Base-by-base conservation (phyloP, 805 yeast species). In the Kluyveromyces siamensis region DNA sequence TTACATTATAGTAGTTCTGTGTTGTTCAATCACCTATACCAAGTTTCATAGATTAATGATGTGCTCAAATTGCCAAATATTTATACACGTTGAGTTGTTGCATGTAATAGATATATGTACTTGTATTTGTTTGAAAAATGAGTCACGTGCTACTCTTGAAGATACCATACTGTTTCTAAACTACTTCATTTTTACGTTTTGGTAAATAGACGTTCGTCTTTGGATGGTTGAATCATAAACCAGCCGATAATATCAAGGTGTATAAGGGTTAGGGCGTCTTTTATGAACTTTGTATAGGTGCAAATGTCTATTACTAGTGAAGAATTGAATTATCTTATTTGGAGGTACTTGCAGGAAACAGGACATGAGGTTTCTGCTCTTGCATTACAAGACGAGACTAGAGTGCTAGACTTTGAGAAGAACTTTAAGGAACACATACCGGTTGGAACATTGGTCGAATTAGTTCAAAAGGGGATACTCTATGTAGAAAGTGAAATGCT, bases 311-410 rank as follows among this genome's bases (percentile, higher is more conserved):
- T 91, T 44, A 78, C 93, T 6, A 83, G 93, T 49, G 80, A 77
- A 49, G 95, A 89, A 66, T 76, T 91, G 48, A 93, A 91, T 71
- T 91, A 91, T 62, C 75, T 93, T 56, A 79, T 91, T 47, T 93
- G 96, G 96, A 71, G 97, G 52, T 93, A 91, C 61, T 73, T 89
- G 37, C 96, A 88, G 61, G 98, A 93, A 63, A 72, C 83, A 6
- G 95, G 95, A 2, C 72, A 63, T 38, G 90, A 86, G 46, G 73
- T 87, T 18, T 73, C 93, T 1, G 89, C 96, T 0, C 80, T 76
- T 58, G 95, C 96, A 0, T 67, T 93, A 27, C 87, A 84, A 53
- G 83, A 85, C 55, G 90, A 86, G 55, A 72, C 91, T 0, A 69
- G 75, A 18, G 82, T 85, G 10, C 72, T 78, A 52, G 72, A 73